A percentile compares a stretch with the other conserved stretches of the same genome.
These are phyloP conservation scores for Alternaria infectoria DNA, from an alignment of 2,329 filamentous ascomycete genomes.

Conservation along the genomic window DNA sequence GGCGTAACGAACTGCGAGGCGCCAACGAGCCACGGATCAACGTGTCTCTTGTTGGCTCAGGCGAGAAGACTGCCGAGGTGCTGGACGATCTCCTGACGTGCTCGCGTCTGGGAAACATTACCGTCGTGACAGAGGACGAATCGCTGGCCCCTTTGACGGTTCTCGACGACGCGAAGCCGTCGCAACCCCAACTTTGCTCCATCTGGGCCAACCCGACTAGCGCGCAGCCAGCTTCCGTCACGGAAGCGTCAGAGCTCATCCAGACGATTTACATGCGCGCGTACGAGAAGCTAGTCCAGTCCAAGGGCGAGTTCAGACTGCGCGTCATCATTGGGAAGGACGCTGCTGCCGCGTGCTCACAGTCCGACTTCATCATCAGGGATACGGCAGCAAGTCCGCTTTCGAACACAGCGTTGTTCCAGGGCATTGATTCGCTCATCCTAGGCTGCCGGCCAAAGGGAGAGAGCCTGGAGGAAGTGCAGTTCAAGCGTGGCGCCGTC, in stretches of 20 bases:
- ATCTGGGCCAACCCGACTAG: constrained; percentile 43
- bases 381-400: constrained; percentile 27
- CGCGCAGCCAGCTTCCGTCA: constrained; percentile 24
- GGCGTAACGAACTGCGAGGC: constrained; percentile 39
- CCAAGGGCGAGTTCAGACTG: constrained; percentile 39
- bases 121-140: constrained; percentile 43
- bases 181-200: constrained; percentile 41
- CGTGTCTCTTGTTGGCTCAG: constrained; percentile 40
- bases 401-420: constrained; percentile 31
- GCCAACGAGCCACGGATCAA: constrained; percentile 37
- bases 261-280: constrained; percentile 43
- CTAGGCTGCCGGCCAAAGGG: constrained; percentile 45
- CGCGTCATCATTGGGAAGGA: constrained; percentile 37
- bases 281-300: constrained; percentile 46
- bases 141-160: constrained; percentile 36
- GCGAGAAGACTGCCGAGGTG: constrained; percentile 36
- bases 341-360: constrained; percentile 29
- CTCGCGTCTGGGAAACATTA: constrained; percentile 43
- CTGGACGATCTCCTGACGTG: constrained; percentile 44
- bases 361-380: constrained; percentile 40
- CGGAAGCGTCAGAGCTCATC: constrained; percentile 37
- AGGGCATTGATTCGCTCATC: constrained; percentile 40
- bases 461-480: constrained; percentile 46
- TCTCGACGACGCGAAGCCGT: constrained; percentile 32
- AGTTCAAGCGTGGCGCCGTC: constrained; percentile 45